Conservation (phyloP, 371 early-diverging fungal species). For the Lichtheimia corymbifera region DNA sequence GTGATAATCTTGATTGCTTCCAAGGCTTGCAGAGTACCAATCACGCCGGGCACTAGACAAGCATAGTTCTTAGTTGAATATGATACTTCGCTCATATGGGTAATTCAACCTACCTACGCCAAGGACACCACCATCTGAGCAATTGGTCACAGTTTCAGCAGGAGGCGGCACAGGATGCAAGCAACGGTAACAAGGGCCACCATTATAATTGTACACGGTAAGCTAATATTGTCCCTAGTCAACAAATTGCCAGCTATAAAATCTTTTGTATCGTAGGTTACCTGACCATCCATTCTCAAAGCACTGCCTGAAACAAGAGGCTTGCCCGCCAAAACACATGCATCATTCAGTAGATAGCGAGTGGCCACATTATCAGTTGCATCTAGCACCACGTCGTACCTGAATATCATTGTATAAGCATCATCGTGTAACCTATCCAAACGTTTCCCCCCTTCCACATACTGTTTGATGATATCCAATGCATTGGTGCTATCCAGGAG, state of each 20-base stretch:
- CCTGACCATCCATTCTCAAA: constrained; percentile 92
- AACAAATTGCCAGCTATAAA: background rate
- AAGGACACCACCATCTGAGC: constrained; percentile 97
- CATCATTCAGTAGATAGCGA: constrained; percentile 96
- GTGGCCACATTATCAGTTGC: constrained; percentile 97
- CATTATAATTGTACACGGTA: constrained; percentile 82
- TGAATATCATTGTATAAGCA: constrained; percentile 10
- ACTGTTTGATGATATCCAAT: constrained; percentile 55
- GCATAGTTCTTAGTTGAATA: constrained; percentile 1
- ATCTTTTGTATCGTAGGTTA: constrained; percentile 17
- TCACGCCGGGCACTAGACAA: constrained; percentile 83
- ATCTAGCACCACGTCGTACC: constrained; percentile 95
- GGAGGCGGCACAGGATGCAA: constrained; percentile 93
- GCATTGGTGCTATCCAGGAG: constrained; percentile 71
- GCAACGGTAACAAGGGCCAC: constrained; percentile 98
- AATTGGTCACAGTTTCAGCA: constrained; percentile 84
- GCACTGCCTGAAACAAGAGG: constrained; percentile 96
- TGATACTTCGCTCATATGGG: background rate
- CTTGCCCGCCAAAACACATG: constrained; percentile 81
- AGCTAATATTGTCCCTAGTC: constrained; percentile 47
- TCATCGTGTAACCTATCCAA: background rate
- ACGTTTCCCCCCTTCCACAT: constrained; percentile 1
- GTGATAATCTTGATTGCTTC: constrained; percentile 90
- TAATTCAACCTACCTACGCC: constrained; percentile 71
- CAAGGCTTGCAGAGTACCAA: constrained; percentile 95